These are phyloP conservation scores for Backusella liffmaniae DNA, from an alignment of 192 early-diverging fungal genomes.

Conservation along the genomic window DNA sequence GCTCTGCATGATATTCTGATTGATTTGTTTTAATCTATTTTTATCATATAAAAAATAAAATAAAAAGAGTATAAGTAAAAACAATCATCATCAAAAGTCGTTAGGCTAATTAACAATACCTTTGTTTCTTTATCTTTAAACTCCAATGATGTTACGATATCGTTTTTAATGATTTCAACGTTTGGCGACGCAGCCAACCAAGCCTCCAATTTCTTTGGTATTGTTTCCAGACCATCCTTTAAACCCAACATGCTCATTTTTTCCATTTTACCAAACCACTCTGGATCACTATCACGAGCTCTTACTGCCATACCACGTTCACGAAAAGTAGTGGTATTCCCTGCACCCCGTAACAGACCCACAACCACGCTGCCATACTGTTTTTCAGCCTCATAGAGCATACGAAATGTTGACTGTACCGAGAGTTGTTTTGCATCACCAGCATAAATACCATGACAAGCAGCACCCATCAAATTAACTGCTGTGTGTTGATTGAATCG, in stretches of 20 bases:
- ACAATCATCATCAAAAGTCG: background rate
- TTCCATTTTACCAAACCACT: constrained; percentile 56
- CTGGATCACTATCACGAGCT: constrained; percentile 37
- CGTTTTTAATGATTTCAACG: constrained; percentile 54
- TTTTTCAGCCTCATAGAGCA: constrained; percentile 70
- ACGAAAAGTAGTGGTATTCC: constrained; percentile 28
- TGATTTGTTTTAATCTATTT: constrained; percentile 35
- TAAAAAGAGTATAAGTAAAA: background rate
- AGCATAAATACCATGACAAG: constrained; percentile 92
- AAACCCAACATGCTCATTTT: constrained; percentile 81
- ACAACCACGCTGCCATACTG: constrained; percentile 50
- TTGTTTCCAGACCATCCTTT: constrained; percentile 69
- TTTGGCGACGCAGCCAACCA: constrained; percentile 52
- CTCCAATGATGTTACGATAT: constrained; percentile 45
- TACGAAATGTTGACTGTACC: constrained; percentile 68
- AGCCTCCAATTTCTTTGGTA: constrained; percentile 56
- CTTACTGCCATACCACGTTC: constrained; percentile 37
- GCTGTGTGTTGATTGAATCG: constrained; percentile 75
- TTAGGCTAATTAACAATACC: constrained; percentile 19
- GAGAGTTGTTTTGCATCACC: constrained; percentile 82
- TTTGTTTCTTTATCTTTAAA: constrained; percentile 32
- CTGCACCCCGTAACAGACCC: constrained; percentile 31
- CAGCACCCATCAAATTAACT: constrained; percentile 80
- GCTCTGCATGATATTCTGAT: constrained; percentile 43
- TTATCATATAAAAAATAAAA: background rate